Evolutionary conservation across 805 yeast genomes (phyloP).

Genomic region (Schwanniomyces pseudopolymorphus): DNA sequence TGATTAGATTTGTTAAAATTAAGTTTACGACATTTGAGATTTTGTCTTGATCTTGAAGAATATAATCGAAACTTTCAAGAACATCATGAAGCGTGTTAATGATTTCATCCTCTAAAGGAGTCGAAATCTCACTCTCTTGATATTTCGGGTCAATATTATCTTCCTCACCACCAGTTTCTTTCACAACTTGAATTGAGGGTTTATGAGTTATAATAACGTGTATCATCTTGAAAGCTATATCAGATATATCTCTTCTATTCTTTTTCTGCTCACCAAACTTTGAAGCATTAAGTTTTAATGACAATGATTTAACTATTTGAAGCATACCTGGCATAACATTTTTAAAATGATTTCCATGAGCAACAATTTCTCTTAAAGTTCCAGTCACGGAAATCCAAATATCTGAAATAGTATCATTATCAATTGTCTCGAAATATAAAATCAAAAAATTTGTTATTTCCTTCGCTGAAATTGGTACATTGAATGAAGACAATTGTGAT

Average conservation of each 20-base stretch:
- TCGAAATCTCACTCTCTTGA: constrained; percentile 10
- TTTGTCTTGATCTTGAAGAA: constrained; percentile 63
- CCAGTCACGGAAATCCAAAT: constrained; percentile 59
- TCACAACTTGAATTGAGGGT: neutral
- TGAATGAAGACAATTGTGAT: constrained; percentile 45
- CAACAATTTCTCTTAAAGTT: constrained; percentile 60
- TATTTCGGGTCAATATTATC: constrained; percentile 7
- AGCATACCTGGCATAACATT: constrained; percentile 53
- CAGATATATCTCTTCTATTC: constrained; percentile 55
- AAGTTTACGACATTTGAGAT: constrained; percentile 48
- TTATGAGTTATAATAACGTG: constrained; percentile 13
- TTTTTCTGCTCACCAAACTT: constrained; percentile 64
- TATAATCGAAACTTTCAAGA: constrained; percentile 32
- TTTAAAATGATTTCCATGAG: constrained; percentile 48
- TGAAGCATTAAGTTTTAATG: constrained; percentile 55
- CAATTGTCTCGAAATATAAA: constrained; percentile 63
- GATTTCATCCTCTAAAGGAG: constrained; percentile 42
- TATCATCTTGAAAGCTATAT: constrained; percentile 32
- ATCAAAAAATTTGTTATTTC: constrained; percentile 54
- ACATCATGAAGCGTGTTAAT: constrained; percentile 36
- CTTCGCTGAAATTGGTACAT: constrained; percentile 44
- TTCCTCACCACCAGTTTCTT: constrained; percentile 5
- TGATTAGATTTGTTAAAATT: constrained; percentile 52
- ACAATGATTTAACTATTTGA: constrained; percentile 49
- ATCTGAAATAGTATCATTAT: constrained; percentile 77